phyloP scores from a whole-genome alignment of 2,329 filamentous ascomycete species.

The Leptographium procerum region DNA sequence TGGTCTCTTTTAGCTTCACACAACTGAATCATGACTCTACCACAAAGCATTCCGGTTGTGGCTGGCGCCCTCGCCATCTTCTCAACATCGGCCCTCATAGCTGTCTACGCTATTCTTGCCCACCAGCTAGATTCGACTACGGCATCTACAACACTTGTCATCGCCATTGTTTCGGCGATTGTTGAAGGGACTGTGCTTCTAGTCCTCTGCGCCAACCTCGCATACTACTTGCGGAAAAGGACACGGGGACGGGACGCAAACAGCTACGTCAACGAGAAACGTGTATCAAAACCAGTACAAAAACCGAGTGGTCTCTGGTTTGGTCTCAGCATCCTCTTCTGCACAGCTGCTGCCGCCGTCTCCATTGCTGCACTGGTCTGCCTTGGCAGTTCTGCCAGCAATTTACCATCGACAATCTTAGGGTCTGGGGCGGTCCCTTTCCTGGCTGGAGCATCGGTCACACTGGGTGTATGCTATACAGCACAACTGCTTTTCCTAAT shows the following conservation, averaged over 20 bases:
- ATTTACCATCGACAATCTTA: conserved; percentile 20
- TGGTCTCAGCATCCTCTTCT: conserved; percentile 26
- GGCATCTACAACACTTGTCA: conserved; percentile 19
- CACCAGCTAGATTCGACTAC: conserved; percentile 18
- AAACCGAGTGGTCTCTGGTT: conserved; percentile 23
- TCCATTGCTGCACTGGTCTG: conserved; percentile 33
- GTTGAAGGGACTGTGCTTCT: conserved; percentile 27
- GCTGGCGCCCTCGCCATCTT: conserved; percentile 26
- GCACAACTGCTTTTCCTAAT: conserved; percentile 38
- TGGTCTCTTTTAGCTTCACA: background rate
- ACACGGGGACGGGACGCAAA: conserved; percentile 13
- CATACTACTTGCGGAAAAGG: conserved; percentile 18
- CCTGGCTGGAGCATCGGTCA: conserved; percentile 31
- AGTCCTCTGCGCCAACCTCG: conserved; percentile 21
- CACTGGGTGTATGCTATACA: conserved; percentile 32
- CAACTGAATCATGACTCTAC: conserved; percentile 20
- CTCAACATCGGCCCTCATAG: conserved; percentile 27
- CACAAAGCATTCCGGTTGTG: conserved; percentile 21
- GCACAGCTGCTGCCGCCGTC: conserved; percentile 31
- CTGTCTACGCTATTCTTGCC: conserved; percentile 29
- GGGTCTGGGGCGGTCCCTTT: conserved; percentile 23
- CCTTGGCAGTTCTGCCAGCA: conserved; percentile 22
- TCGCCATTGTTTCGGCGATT: conserved; percentile 26
- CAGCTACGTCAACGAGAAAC: conserved; percentile 7
- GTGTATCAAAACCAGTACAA: background rate